A percentile compares a stretch with the other conserved stretches of the same genome.
Evolutionary conservation across 306 rosid genomes (phyloP).

Genomic region (Gynostemma pentaphyllum): DNA sequence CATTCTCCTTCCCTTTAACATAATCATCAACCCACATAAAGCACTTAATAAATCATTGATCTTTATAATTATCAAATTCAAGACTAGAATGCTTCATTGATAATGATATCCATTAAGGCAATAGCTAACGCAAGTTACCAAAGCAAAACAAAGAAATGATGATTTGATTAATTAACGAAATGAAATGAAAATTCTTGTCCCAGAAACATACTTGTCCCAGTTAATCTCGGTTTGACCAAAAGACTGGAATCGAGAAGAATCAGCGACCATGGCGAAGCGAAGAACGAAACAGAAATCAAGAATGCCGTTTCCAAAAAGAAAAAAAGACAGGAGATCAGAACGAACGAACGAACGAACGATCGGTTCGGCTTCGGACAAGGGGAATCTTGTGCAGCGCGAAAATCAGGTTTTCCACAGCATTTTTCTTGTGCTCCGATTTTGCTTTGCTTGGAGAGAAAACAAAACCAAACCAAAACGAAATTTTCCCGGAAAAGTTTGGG

Average conservation of each 20-base stretch:
- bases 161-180: neutral
- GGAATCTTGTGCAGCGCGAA: neutral
- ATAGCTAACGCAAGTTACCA: neutral
- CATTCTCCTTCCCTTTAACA: neutral
- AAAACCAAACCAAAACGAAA: too few relatives aligned
- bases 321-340: neutral
- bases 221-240: constrained; percentile 70
- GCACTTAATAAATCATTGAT: neutral
- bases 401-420: neutral
- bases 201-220: constrained; percentile 94
- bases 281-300: constrained; percentile 9
- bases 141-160: neutral
- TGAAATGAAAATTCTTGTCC: too few relatives aligned
- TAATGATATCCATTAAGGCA: neutral
- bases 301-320: constrained; percentile 14
- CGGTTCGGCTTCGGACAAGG: neutral
- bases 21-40: neutral
- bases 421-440: neutral
- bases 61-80: neutral
- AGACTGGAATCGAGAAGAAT: constrained; percentile 32
- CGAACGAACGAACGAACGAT: neutral
- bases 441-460: constrained; percentile 8
- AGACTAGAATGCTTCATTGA: neutral
- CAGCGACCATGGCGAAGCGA: constrained; percentile 32
- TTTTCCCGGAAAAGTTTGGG: constrained; percentile 11